Conservation (phyloP, 345 rosid genomes). For the Populus deltoides region DNA sequence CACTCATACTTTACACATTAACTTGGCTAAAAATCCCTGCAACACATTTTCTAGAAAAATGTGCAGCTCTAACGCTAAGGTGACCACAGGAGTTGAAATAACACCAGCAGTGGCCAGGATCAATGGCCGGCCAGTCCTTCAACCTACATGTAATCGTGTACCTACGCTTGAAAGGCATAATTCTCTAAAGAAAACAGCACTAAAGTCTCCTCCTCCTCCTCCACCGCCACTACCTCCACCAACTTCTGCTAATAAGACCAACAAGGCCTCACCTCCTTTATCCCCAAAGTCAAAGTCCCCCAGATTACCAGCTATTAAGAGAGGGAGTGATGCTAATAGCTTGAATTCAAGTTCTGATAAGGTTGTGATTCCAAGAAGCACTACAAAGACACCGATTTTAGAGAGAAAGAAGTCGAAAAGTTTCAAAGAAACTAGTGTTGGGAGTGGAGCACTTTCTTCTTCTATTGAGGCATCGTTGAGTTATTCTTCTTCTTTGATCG, state of each 20-base stretch:
- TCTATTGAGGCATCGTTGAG: conserved; percentile 16
- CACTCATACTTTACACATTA: not conserved
- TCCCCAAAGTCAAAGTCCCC: conserved; percentile 43
- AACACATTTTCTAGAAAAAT: conserved; percentile 11
- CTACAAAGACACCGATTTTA: conserved; percentile 6
- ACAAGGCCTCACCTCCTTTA: conserved; percentile 20
- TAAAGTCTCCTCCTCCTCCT: conserved; percentile 24
- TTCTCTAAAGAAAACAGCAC: conserved; percentile 27
- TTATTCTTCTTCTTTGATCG: conserved; percentile 24
- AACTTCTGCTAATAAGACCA: conserved; percentile 2
- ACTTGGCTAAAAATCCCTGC: not conserved
- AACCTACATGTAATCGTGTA: conserved; percentile 51
- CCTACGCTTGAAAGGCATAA: conserved; percentile 29
- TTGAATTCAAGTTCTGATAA: conserved; percentile 41
- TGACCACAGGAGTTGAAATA: conserved; percentile 28
- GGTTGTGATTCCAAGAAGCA: conserved; percentile 15
- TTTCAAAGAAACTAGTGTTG: conserved; percentile 33
- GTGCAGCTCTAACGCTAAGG: conserved; percentile 45
- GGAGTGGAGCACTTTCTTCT: not conserved
- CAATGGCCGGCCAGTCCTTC: conserved; percentile 63
- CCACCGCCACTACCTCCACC: conserved; percentile 17
- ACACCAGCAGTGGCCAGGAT: conserved; percentile 32
- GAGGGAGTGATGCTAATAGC: conserved; percentile 32
- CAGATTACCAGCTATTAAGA: conserved; percentile 29
- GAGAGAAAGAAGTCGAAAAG: conserved; percentile 59